These are phyloP conservation scores for Coleophoma eucalyptorum DNA, from an alignment of 2,329 filamentous ascomycete species.

Conservation along the genomic window DNA sequence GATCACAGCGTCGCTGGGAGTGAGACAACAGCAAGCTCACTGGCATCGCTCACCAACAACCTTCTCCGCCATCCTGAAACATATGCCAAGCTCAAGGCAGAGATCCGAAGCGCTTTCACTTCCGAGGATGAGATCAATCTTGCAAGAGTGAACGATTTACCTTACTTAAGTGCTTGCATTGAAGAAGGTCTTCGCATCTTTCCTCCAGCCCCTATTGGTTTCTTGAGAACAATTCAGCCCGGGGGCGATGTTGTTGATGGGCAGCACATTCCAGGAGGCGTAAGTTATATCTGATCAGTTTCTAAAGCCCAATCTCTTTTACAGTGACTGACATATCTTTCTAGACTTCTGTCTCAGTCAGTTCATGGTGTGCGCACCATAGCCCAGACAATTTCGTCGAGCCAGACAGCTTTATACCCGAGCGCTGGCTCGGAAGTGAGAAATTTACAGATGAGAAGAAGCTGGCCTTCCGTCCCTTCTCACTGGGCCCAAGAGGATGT, in stretches of 20 bases:
- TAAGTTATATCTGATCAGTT: background rate
- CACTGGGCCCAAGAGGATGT: conserved; percentile 14
- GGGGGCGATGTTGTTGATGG: background rate
- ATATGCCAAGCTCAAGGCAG: background rate
- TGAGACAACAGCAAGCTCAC: conserved; percentile 22
- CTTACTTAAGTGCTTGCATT: background rate
- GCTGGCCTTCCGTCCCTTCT: conserved; percentile 11
- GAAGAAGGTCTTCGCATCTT: conserved; percentile 4
- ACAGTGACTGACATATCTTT: background rate
- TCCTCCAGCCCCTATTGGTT: background rate
- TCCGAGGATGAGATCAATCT: conserved; percentile 3
- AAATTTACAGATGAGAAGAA: conserved; percentile 9
- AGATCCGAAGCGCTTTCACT: conserved; percentile 1
- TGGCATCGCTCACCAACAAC: conserved; percentile 21
- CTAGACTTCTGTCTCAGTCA: conserved; percentile 11
- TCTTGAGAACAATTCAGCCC: background rate
- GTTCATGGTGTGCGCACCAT: conserved; percentile 8
- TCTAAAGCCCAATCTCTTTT: background rate
- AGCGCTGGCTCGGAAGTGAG: conserved; percentile 28
- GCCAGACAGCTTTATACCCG: conserved; percentile 18
- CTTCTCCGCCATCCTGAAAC: background rate
- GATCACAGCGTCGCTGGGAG: conserved; percentile 18
- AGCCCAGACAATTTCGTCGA: conserved; percentile 17
- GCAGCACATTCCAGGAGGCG: background rate
- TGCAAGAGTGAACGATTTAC: background rate